Conservation (phyloP, 345 rosid species). For the Lepidium didymum region DNA sequence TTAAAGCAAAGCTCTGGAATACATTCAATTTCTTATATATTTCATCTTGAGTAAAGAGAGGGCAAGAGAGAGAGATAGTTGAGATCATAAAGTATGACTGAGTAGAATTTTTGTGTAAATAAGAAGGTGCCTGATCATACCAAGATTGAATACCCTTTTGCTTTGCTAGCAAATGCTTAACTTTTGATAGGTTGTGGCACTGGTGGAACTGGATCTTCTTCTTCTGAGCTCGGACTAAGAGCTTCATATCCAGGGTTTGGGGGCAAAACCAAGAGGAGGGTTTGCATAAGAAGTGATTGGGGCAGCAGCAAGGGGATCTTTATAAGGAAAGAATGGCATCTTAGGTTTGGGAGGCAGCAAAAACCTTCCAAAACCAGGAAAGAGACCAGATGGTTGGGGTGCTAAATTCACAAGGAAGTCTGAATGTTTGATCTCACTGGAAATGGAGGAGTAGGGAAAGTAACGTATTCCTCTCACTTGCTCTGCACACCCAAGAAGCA, state of each 20-base stretch:
- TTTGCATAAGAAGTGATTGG: background rate
- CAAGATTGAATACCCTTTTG: background rate
- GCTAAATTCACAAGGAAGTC: slow-evolving; percentile 23
- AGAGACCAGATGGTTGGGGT: slow-evolving; percentile 29
- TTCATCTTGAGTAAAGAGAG: background rate
- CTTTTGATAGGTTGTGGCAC: slow-evolving; percentile 13
- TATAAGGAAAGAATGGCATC: slow-evolving; percentile 12
- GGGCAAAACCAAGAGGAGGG: slow-evolving; percentile 33
- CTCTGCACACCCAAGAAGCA: slow-evolving; percentile 22
- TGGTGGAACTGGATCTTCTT: slow-evolving; percentile 22
- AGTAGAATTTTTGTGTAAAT: background rate
- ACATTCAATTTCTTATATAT: background rate
- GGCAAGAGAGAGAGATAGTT: background rate
- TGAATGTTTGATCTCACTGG: slow-evolving; percentile 41
- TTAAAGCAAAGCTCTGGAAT: background rate
- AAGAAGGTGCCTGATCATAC: background rate
- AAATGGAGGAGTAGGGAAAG: slow-evolving; percentile 16
- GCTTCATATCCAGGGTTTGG: slow-evolving; percentile 52
- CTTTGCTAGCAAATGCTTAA: background rate
- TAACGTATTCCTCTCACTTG: slow-evolving; percentile 35
- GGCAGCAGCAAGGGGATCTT: background rate
- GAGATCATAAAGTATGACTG: background rate
- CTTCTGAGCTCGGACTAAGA: slow-evolving; percentile 32
- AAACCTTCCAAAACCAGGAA: slow-evolving; percentile 54
- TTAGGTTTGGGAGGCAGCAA: slow-evolving; percentile 34